A percentile compares a stretch with the other conserved stretches of the same genome.
Evolutionary conservation across 2,329 filamentous ascomycete genomes (phyloP).

Genomic region (Cryphonectria nitschkei): DNA sequence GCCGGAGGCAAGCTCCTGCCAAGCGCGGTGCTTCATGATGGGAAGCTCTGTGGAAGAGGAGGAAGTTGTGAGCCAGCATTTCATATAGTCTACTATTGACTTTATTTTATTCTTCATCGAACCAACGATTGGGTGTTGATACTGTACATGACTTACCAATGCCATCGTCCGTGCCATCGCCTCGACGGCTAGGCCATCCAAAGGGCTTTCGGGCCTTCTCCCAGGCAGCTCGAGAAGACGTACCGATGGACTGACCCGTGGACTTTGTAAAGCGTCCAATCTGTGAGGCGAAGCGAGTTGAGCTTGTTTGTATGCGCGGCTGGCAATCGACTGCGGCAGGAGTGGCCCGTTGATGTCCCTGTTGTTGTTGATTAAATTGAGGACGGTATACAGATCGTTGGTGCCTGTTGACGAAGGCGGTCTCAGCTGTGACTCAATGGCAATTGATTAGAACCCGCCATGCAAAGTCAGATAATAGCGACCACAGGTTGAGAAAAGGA

Average conservation of each 20-base stretch:
- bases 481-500: too few species aligned
- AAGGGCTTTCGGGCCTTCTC: neutral
- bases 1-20: constrained; percentile 24
- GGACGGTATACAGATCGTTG: neutral
- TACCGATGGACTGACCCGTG: neutral
- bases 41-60: constrained; percentile 17
- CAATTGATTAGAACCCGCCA: neutral
- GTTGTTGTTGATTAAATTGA: neutral
- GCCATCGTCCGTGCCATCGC: neutral
- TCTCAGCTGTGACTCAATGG: neutral
- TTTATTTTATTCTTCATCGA: too few species aligned
- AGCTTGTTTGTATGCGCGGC: neutral
- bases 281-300: neutral
- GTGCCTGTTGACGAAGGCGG: neutral
- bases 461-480: neutral
- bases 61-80: too few species aligned
- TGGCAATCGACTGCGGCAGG: neutral
- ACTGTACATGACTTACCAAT: neutral
- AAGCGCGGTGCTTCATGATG: constrained; percentile 15
- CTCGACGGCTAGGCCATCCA: neutral
- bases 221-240: neutral
- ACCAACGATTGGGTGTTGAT: neutral
- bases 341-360: neutral
- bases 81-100: neutral
- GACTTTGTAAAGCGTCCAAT: neutral